A percentile compares a stretch with the other conserved stretches of the same genome.
Evolutionary conservation across 495 filamentous ascomycete species (phyloP).

Genomic region (Podospora pseudocomata): DNA sequence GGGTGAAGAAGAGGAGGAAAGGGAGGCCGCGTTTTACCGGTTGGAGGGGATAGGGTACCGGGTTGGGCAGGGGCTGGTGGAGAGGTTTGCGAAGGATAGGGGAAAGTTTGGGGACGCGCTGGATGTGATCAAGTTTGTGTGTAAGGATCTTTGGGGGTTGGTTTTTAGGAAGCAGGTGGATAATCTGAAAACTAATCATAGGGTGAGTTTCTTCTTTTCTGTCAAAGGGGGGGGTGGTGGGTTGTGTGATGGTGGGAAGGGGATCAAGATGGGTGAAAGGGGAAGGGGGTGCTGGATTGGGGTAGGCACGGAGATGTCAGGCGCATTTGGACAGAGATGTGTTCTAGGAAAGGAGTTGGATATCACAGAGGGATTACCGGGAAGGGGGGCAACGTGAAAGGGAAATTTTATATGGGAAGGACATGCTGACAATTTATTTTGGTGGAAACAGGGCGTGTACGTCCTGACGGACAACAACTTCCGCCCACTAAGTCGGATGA

Average conservation of each 20-base stretch:
- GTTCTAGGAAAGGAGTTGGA: background rate
- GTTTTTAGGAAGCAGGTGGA: slow-evolving; percentile 96
- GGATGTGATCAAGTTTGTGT: slow-evolving; percentile 94
- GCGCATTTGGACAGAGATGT: background rate
- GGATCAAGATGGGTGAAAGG: too few relatives aligned
- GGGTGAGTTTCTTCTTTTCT: slow-evolving; percentile 48
- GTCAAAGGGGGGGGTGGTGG: background rate
- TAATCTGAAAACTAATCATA: slow-evolving; percentile 97
- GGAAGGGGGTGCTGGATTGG: background rate
- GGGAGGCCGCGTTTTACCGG: slow-evolving; percentile 77
- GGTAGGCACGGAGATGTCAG: too few relatives aligned
- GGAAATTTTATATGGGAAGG: background rate
- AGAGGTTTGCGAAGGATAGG: slow-evolving; percentile 84
- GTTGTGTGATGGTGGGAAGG: background rate
- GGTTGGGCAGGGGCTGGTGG: slow-evolving; percentile 88
- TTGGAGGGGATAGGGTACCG: slow-evolving; percentile 86
- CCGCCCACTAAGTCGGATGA: slow-evolving; percentile 84
- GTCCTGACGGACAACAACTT: slow-evolving; percentile 94
- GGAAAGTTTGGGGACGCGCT: slow-evolving; percentile 84
- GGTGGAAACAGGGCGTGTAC: slow-evolving; percentile 69
- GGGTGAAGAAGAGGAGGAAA: slow-evolving; percentile 67
- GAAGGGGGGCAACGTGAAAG: background rate
- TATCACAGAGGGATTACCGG: background rate
- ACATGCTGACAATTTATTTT: background rate
- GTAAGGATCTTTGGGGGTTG: slow-evolving; percentile 94